Percentiles rank a stretch among this genome's conserved stretches.
These are phyloP conservation scores for Oryza officinalis DNA, from an alignment of 176 grass and related monocot genomes.

Conservation along the genomic window DNA sequence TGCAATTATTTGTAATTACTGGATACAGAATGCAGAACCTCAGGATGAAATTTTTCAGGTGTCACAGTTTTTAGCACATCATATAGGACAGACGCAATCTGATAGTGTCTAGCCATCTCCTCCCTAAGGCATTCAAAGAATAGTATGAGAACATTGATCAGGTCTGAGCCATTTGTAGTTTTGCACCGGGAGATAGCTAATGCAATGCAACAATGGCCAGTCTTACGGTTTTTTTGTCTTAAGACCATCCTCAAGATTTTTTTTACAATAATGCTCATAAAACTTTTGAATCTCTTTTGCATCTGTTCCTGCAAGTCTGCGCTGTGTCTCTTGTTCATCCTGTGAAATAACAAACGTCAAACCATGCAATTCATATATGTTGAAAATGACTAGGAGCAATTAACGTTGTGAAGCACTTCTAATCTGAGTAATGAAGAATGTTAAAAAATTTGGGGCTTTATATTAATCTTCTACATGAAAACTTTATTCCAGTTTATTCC, in stretches of 20 bases:
- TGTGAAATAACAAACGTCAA: slow-evolving; percentile 29
- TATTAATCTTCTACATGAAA: neutral
- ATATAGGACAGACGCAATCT: slow-evolving; percentile 78
- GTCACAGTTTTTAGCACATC: slow-evolving; percentile 79
- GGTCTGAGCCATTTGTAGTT: slow-evolving; percentile 7
- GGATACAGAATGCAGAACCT: slow-evolving; percentile 49
- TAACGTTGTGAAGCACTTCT: neutral
- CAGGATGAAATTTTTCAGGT: slow-evolving; percentile 28
- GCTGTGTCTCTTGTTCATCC: slow-evolving; percentile 66
- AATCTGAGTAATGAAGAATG: neutral
- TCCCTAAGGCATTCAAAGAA: slow-evolving; percentile 49
- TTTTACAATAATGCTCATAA: slow-evolving; percentile 59
- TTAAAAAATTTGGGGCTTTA: neutral
- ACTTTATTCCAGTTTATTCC: neutral
- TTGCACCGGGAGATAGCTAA: neutral
- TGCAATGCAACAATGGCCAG: slow-evolving; percentile 1
- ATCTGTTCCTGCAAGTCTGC: slow-evolving; percentile 45
- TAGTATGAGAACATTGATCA: slow-evolving; percentile 30
- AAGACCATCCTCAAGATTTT: slow-evolving; percentile 48
- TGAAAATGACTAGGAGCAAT: neutral
- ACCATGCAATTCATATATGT: neutral
- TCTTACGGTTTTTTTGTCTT: slow-evolving; percentile 60
- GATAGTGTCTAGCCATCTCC: slow-evolving; percentile 74
- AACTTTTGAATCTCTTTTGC: slow-evolving; percentile 74
- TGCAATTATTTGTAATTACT: neutral